A percentile compares a stretch with the other conserved stretches of the same genome.
phyloP scores from a whole-genome alignment of 768 basidiomycete genomes.

The Pleurotus giganteus region DNA sequence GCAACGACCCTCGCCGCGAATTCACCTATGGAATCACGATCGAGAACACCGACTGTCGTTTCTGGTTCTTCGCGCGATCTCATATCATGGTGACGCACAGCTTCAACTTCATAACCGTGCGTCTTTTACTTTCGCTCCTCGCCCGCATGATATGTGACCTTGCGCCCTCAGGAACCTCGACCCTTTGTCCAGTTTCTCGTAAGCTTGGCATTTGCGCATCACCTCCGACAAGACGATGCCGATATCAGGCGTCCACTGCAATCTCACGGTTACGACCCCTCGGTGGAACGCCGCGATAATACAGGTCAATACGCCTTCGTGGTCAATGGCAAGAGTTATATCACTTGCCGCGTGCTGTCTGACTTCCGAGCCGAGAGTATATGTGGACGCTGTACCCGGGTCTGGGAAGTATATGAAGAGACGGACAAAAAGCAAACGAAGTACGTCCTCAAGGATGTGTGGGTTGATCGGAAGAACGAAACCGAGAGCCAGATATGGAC shows the following conservation, averaged over 20 bases:
- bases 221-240: background rate
- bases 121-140: background rate
- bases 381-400: slow-evolving; percentile 6
- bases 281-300: slow-evolving; percentile 6
- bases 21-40: slow-evolving; percentile 9
- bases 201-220: background rate
- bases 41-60: slow-evolving; percentile 3
- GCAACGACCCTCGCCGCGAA: slow-evolving; percentile 10
- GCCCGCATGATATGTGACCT: background rate
- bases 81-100: slow-evolving; percentile 3
- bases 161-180: background rate
- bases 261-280: slow-evolving; percentile 9
- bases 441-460: slow-evolving; percentile 10
- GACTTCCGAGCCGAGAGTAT: slow-evolving; percentile 8
- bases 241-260: background rate
- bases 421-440: background rate
- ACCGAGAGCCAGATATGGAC: background rate
- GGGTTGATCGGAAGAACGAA: slow-evolving; percentile 5
- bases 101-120: slow-evolving; percentile 5
- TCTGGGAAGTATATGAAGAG: slow-evolving; percentile 7
- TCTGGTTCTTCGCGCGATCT: slow-evolving; percentile 10
- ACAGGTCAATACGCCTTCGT: slow-evolving; percentile 1
- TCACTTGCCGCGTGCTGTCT: slow-evolving; percentile 5
- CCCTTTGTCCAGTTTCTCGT: background rate
- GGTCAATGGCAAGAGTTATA: slow-evolving; percentile 1